These are phyloP conservation scores for Kluyveromyces sp. DNA, from an alignment of 1,139 yeast species.

Conservation along the genomic window DNA sequence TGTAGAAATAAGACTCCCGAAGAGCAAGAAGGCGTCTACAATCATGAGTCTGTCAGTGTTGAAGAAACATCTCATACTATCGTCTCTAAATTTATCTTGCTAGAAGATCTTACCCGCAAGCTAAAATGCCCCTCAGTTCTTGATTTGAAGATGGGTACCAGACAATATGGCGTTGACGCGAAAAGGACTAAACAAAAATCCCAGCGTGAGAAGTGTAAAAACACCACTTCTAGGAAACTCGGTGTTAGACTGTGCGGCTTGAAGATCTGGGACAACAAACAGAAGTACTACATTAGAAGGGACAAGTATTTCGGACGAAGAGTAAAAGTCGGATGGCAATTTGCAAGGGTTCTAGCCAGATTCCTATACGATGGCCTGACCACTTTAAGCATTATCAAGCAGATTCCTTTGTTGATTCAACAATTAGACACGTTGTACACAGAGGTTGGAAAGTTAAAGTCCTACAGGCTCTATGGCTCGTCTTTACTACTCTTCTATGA, in stretches of 20 bases:
- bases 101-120: constrained; percentile 84
- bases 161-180: constrained; percentile 97
- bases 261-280: constrained; percentile 66
- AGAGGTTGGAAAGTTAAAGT: constrained; percentile 50
- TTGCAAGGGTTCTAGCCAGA: constrained; percentile 64
- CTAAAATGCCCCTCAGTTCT: constrained; percentile 83
- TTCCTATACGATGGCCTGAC: constrained; percentile 72
- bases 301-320: constrained; percentile 92
- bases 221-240: constrained; percentile 71
- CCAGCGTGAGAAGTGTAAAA: constrained; percentile 72
- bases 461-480: constrained; percentile 91
- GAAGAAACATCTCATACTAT: constrained; percentile 28
- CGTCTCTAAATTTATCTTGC: constrained; percentile 59
- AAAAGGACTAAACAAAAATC: constrained; percentile 61
- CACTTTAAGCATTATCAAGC: constrained; percentile 52
- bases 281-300: constrained; percentile 48
- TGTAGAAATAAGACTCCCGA: constrained; percentile 3
- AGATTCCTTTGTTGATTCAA: constrained; percentile 58
- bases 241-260: constrained; percentile 96
- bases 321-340: constrained; percentile 66
- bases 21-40: constrained; percentile 6
- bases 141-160: constrained; percentile 95
- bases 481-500: constrained; percentile 86
- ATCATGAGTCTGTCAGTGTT: constrained; percentile 17
- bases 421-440: constrained; percentile 52